Evolutionary conservation across 1,139 yeast species (phyloP), one percentile per base, ranked within the genome.

Genomic region (Protomyces inouyei): DNA sequence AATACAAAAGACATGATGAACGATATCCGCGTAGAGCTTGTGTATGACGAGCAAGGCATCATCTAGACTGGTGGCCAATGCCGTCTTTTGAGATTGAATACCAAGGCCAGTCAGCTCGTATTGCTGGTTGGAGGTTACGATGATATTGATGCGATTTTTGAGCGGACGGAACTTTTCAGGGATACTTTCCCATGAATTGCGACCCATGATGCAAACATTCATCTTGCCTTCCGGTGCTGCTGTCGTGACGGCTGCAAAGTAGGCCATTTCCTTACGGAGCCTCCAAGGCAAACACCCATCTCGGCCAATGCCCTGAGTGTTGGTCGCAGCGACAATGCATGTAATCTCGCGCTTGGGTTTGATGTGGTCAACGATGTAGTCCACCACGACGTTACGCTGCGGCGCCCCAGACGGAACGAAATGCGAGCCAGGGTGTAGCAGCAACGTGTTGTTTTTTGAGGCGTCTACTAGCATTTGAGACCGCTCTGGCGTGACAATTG

Each of bases 171-270:
- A 93, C 73, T 81, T 85, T 0, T 76, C 67, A 0, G 98, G 98
- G 55, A 93, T 91, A 8, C 97, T 88, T 46, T 91, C 95, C 96
- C 98, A 93, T 0, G 98, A 93, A 72, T 85, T 87, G 65, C 97
- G 81, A 4, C 99, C 99, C 99, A 95, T 93, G 9, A 95, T 80
- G 14, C 95, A 98, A 0, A 91, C 95, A 71, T 92, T 89, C 64
- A 76, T 73, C 14, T 45, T 53, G 57, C 52, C 64, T 14, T 60
- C 45, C 4, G 61, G 60, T 64, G 65, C 28, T 80, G 76, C 65
- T 3, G 85, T 76, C 0, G 98, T 93, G 18, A 88, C 87, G 64
- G 83, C 83, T 67, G 83, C 82, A 78, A 93, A 93, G 74, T 86
- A 93, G 72, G 84, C 84, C 86, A 95, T 89, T 74, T 93, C 99